Evolutionary conservation across 2,329 filamentous ascomycete genomes (phyloP).

Genomic region (Trichoderma cornu-damae): DNA sequence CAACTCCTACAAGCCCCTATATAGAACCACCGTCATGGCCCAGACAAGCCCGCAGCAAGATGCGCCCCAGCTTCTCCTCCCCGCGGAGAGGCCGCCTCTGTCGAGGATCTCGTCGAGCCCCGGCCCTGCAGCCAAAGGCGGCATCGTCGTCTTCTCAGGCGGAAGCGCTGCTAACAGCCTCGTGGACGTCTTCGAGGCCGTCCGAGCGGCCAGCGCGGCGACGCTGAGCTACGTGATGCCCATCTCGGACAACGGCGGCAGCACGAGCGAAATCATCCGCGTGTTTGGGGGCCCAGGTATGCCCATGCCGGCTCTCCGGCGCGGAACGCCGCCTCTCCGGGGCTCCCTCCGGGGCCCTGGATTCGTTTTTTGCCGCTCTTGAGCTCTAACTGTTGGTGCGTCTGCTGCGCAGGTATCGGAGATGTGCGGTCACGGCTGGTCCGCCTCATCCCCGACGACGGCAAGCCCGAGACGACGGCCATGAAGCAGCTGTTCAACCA

Average conservation of each 20-base stretch:
- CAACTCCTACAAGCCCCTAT: too few species aligned
- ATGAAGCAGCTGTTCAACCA: conserved; percentile 86
- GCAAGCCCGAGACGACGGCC: conserved; percentile 61
- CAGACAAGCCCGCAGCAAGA: conserved; percentile 2
- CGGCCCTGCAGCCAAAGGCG: conserved; percentile 21
- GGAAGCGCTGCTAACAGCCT: conserved; percentile 92
- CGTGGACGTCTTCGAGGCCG: conserved; percentile 77
- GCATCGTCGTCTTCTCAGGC: conserved; percentile 80
- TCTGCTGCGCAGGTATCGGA: conserved; percentile 47
- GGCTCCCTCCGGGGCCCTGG: too few species aligned
- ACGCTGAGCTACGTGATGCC: conserved; percentile 81
- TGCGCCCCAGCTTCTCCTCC: conserved; percentile 2
- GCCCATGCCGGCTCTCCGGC: too few species aligned
- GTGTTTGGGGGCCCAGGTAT: conserved; percentile 89
- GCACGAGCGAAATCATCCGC: conserved; percentile 85
- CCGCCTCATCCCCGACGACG: conserved; percentile 70
- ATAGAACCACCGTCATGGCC: background rate
- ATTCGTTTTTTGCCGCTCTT: too few species aligned
- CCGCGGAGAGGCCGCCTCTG: background rate
- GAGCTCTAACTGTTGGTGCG: background rate
- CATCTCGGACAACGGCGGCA: conserved; percentile 93
- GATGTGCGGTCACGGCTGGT: conserved; percentile 62
- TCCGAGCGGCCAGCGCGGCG: conserved; percentile 60
- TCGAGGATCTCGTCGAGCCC: conserved; percentile 22
- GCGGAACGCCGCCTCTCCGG: too few species aligned